Conservation (phyloP, 1,284 basidiomycete genomes). For the Ustilago lituana region DNA sequence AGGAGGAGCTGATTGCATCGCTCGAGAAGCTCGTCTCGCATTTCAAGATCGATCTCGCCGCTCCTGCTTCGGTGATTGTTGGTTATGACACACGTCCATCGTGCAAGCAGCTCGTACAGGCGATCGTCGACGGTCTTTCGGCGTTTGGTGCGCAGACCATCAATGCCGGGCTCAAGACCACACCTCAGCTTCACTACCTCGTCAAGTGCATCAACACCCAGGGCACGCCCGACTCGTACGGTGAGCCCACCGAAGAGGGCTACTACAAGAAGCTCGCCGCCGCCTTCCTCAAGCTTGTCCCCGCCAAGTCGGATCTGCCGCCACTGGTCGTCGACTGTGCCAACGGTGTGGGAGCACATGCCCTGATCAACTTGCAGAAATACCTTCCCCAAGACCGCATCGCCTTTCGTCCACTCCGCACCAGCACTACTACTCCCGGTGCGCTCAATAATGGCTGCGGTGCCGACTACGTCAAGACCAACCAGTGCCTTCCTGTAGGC, state of each 20-base stretch:
- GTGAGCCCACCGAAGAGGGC: slow-evolving; percentile 83
- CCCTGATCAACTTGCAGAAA: slow-evolving; percentile 57
- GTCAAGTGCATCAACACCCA: slow-evolving; percentile 89
- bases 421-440: slow-evolving; percentile 73
- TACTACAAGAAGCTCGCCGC: slow-evolving; percentile 86
- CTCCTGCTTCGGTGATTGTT: slow-evolving; percentile 84
- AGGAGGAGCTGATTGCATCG: slow-evolving; percentile 77
- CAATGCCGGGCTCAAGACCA: slow-evolving; percentile 82
- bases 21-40: slow-evolving; percentile 76
- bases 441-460: slow-evolving; percentile 86
- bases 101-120: slow-evolving; percentile 80
- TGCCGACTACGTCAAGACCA: slow-evolving; percentile 96
- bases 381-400: slow-evolving; percentile 55
- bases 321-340: slow-evolving; percentile 91
- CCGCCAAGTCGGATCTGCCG: slow-evolving; percentile 48
- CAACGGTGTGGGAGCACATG: slow-evolving; percentile 88
- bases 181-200: slow-evolving; percentile 94
- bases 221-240: slow-evolving; percentile 77
- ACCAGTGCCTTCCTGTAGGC: slow-evolving; percentile 60
- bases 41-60: slow-evolving; percentile 80
- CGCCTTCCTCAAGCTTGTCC: slow-evolving; percentile 85
- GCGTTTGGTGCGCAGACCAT: slow-evolving; percentile 71
- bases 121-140: slow-evolving; percentile 83
- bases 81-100: slow-evolving; percentile 93
- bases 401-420: slow-evolving; percentile 54